A percentile compares a stretch with the other conserved stretches of the same genome.
phyloP scores from a whole-genome alignment of 176 grass and related monocot genomes.

The Aegilops speltoides region DNA sequence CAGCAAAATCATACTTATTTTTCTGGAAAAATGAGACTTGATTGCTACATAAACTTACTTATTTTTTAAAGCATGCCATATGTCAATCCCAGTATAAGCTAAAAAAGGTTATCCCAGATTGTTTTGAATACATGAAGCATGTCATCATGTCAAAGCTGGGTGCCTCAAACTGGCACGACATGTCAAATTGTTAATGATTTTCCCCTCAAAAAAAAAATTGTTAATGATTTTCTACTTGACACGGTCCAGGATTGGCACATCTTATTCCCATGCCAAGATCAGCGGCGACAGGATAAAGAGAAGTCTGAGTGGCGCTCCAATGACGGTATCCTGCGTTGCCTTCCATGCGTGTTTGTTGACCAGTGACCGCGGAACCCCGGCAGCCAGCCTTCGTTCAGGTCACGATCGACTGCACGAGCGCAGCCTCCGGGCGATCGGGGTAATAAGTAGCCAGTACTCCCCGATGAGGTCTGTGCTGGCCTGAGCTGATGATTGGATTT shows the following conservation, averaged over 20 bases:
- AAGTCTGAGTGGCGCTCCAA: not conserved
- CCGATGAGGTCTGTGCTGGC: not conserved
- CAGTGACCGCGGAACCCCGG: not conserved
- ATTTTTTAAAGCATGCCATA: too few species aligned
- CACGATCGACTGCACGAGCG: not conserved
- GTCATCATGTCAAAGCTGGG: not conserved
- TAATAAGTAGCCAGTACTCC: too few species aligned
- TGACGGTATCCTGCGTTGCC: too few species aligned
- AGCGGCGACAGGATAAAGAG: not conserved
- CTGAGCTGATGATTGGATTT: not conserved
- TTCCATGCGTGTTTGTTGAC: not conserved
- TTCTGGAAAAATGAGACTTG: too few species aligned
- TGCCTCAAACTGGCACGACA: constrained; percentile 11
- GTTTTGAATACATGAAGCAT: not conserved
- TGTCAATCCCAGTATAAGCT: too few species aligned
- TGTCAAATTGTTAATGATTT: not conserved
- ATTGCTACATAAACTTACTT: too few species aligned
- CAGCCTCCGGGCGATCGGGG: not conserved
- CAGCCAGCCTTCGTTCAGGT: too few species aligned
- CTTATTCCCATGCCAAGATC: not conserved
- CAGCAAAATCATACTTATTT: too few species aligned
- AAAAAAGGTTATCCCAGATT: too few species aligned
- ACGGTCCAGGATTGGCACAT: not conserved
- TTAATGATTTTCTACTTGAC: not conserved
- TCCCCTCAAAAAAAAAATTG: too few species aligned